Base-by-base conservation (phyloP, 805 yeast genomes). In the Candida silvicultrix region DNA sequence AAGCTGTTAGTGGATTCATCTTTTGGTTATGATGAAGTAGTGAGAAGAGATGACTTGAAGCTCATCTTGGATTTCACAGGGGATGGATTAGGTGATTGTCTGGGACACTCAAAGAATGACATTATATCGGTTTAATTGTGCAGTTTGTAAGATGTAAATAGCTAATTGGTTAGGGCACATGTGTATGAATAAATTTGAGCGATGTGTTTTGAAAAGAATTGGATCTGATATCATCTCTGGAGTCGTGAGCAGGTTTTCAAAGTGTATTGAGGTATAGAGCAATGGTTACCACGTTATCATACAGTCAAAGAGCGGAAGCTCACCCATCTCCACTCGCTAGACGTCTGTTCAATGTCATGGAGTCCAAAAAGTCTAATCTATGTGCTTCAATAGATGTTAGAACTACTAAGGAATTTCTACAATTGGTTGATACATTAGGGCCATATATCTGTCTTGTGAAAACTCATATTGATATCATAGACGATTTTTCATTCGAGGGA, bases 381-480 rank as follows among this genome's bases (percentile, higher is more conserved):
- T 94, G 98, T 72, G 97, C 97, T 11, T 89, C 97, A 10, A 79
- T 92, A 14, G 99, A 94, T 64, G 95, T 94, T 21, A 77, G 80
- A 48, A 81, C 86, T 32, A 89, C 97, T 5, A 62, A 63, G 6
- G 97, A 94, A 60, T 75, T 94, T 42, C 71, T 94, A 41, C 58
- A 60, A 1, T 74, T 92, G 43, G 75, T 85, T 19, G 97, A 92
- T 45, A 74, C 74, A 45, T 72, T 94, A 42, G 99, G 97, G 5
- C 98, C 99, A 5, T 82, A 79, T 62, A 86, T 94, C 46, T 90
- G 97, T 66, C 69, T 94, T 41, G 87, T 89, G 41, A 94, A 94
- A 70, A 90, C 98, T 5, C 99, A 94, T 62, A 82, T 94, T 46
- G 99, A 94, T 64, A 88, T 92, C 49, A 73, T 94, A 39, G 89